Percentiles rank a stretch among this genome's conserved stretches.
phyloP scores from a whole-genome alignment of 1,139 yeast species.

The Candida freyschussii region DNA sequence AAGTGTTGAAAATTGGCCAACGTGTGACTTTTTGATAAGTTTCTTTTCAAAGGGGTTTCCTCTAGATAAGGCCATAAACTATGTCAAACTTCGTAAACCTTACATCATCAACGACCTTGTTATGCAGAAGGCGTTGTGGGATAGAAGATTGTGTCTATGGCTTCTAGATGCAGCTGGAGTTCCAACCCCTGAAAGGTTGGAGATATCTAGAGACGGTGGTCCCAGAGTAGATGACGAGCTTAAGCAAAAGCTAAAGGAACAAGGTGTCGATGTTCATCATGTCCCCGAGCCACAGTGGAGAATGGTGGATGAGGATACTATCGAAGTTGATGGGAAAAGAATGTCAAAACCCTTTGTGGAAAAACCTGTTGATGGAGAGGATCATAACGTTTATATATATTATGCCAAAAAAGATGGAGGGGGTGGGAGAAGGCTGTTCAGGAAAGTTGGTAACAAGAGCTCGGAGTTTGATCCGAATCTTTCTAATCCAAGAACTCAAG shows the following conservation, averaged over 20 bases:
- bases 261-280: conserved; percentile 54
- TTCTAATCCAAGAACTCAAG: conserved; percentile 72
- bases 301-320: conserved; percentile 83
- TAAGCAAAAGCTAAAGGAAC: conserved; percentile 46
- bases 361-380: conserved; percentile 98
- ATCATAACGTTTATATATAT: conserved; percentile 92
- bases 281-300: conserved; percentile 74
- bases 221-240: conserved; percentile 74
- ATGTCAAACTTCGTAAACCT: conserved; percentile 87
- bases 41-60: conserved; percentile 97
- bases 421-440: conserved; percentile 89
- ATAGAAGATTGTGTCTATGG: conserved; percentile 79
- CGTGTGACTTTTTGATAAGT: conserved; percentile 90
- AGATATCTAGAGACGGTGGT: conserved; percentile 95
- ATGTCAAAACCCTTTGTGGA: conserved; percentile 92
- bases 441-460: conserved; percentile 96
- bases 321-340: conserved; percentile 66
- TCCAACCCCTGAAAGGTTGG: conserved; percentile 83
- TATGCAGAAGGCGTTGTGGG: conserved; percentile 94
- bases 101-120: conserved; percentile 82
- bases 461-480: conserved; percentile 91
- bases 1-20: conserved; percentile 94
- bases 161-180: conserved; percentile 80
- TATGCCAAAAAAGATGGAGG: conserved; percentile 90
- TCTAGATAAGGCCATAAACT: conserved; percentile 87